Base-by-base conservation (phyloP, 2,329 filamentous ascomycete species). In the Fusarium ramigenum region DNA sequence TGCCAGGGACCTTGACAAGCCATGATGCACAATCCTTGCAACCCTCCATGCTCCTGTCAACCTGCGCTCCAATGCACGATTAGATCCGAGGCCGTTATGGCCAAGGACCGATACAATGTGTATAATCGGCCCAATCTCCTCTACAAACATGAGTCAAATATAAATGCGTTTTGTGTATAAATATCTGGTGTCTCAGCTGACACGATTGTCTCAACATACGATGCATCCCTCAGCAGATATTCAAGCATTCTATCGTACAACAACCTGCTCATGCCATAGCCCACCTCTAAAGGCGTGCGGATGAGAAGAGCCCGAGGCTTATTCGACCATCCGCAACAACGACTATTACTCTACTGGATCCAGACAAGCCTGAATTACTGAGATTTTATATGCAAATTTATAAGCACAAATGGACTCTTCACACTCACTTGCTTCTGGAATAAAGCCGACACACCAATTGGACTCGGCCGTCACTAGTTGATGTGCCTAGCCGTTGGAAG, bases 1-100 rank as follows among this genome's bases (percentile, higher is more conserved):
- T 69, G 69, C 69, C 64, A 72, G 75, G 75, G 66, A 69, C 63
- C 60, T 63, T 64, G 71, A 60, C 73, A 75, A 62, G 65, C 53
- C 57, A 72, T 66, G 53, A 73, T 66, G 72, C 56, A 65, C 34
- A 52, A 69, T 62, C 73, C 70, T 66, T 74, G 75, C 64, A 74
- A 52, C 50, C 53, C 54, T 72, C 66, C 72, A 71, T 67, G 62
- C 58, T 66, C 42, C 34, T 63, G 60, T 64, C 66, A 58, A 52
- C 63, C 56, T 75, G 47, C 46, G 30, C 58, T 66, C 54, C 44
- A 53, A 71, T 71, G 71, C 56, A 72, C 60, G 71, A 69, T 72
- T 50, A 60, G 70, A 71, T 68, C 66, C 57, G 40, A 47, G 44
- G 58, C 49, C 61, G 58, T 54, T 61, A 73, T 71, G 52, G 30